Evolutionary conservation across 345 rosid genomes (phyloP), one percentile per base, ranked within the genome.

Genomic region (Sisymbrium altissimum): DNA sequence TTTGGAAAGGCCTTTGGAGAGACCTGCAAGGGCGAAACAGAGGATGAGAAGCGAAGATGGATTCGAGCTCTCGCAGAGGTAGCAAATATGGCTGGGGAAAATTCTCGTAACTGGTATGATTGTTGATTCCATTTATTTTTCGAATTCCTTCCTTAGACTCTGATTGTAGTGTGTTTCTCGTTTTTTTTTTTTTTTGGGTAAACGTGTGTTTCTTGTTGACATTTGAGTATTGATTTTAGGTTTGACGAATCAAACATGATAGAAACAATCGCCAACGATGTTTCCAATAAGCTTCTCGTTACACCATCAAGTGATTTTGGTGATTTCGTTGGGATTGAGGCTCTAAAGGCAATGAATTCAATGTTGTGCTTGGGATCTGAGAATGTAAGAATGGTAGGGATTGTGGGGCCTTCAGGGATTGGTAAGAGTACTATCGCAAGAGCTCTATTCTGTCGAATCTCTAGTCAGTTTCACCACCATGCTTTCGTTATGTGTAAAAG

Each of bases 341-440:
- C 50, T 7, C 78, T 82, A 1, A 15, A 58, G 21, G 8, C 9
- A 9, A 2, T 71, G 17, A 6, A 3, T 23, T 29, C 54, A 7
- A 2, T 55, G 0, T 4, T 86, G 46, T 0, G 43, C 15, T 41
- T 61, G 11, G 56, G 15, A 2, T 39, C 48, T 0, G 18, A 3
- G 2, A 80, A 65, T 41, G 54, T 54, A 9, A 9, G 8, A 13
- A 63, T 64, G 33, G 19, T 77, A 0, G 86, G 86, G 19, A 81
- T 84, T 21, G 29, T 68, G 54, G 88, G 85, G 1, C 64, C 77
- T 63, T 79, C 81, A 1, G 86, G 90, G 2, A 75, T 79, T 2
- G 89, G 89, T 4, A 85, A 85, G 56, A 85, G 79, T 8, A 76
- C 89, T n/a, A 44, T 82, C 19, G 85, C 82, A 35, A 67, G 68